A percentile compares a stretch with the other conserved stretches of the same genome.
Evolutionary conservation across 768 basidiomycete genomes (phyloP).

Genomic region (Cystoderma amianthinum): DNA sequence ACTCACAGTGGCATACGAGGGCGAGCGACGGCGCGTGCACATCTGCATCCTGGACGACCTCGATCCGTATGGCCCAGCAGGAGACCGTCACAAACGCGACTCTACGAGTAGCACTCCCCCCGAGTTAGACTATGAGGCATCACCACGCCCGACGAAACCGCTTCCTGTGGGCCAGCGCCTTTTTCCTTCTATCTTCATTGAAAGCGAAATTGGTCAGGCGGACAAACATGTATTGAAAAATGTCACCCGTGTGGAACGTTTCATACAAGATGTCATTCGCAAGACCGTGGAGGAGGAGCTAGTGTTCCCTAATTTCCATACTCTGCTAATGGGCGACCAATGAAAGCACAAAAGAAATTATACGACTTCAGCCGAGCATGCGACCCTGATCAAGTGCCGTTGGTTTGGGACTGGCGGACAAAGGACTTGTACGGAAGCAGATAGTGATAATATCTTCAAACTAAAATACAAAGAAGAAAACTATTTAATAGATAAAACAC

Average conservation of each 20-base stretch:
- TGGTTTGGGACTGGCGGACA: not conserved
- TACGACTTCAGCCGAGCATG: too few species aligned
- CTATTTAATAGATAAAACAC: not conserved
- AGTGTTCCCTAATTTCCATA: conserved; percentile 95
- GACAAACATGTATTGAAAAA: conserved; percentile 96
- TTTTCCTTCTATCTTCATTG: conserved; percentile 83
- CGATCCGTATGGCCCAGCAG: conserved; percentile 80
- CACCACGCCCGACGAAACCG: conserved; percentile 49
- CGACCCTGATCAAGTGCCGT: too few species aligned
- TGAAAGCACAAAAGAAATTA: too few species aligned
- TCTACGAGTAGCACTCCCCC: conserved; percentile 45
- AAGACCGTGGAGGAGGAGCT: conserved; percentile 95
- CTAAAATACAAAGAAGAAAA: conserved; percentile 1
- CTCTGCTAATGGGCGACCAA: conserved; percentile 51
- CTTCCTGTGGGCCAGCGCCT: conserved; percentile 78
- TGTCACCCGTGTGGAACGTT: conserved; percentile 90
- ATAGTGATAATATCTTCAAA: too few species aligned
- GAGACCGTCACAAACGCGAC: conserved; percentile 42
- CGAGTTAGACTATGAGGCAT: conserved; percentile 52
- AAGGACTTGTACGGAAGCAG: not conserved
- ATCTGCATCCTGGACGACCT: conserved; percentile 84
- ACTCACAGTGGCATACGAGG: conserved; percentile 88
- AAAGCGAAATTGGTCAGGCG: conserved; percentile 93
- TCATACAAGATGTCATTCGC: conserved; percentile 92
- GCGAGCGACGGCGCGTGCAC: conserved; percentile 73